Base-by-base conservation (phyloP, 805 yeast genomes). In the Saturnispora gosingensis region DNA sequence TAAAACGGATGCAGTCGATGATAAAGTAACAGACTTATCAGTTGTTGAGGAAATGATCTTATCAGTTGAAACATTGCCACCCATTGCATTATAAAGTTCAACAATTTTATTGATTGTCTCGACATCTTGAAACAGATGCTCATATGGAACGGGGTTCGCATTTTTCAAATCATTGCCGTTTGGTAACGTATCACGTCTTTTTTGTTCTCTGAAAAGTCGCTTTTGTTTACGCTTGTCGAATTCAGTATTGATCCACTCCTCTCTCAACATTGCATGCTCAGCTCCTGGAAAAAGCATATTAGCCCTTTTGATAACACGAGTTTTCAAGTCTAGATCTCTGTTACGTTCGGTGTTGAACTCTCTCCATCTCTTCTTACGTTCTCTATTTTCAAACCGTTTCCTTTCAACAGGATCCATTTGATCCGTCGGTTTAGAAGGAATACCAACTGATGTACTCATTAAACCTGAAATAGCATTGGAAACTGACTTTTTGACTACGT, bases 301-400 rank as follows among this genome's bases (percentile, higher is more conserved):
- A 0, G 97, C 97, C 40, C 93, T 72, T 57, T 83, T 83, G 56
- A 78, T 75, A 20, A 91, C 82, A 51, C 98, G 72, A 0, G 86
- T 80, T 49, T 95, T 74, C 50, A 91, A 71, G 62, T 91, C 98
- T 60, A 88, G 84, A 64, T 89, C 96, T 69, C 87, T 83, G 66
- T 90, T 90, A 57, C 93, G 74, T 54, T 83, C 83, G 8, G 78
- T 76, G 62, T 91, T 88, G 27, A 79, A 82, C 56, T 81, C 90
- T 60, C 96, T 74, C 96, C 96, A 88, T 57, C 78, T 77, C 68
- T 85, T 82, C 69, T 88, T 88, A 20, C 96, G 71, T 50, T 81
- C 86, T 46, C 95, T 71, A 60, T 88, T 88, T 46, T 81, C 90
- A 25, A 75, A 59, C 46, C 89, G 69, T 10, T 82, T 71, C 54